These are phyloP conservation scores for Colletotrichum sp. DNA, from an alignment of 2,329 filamentous ascomycete species.

Conservation along the genomic window DNA sequence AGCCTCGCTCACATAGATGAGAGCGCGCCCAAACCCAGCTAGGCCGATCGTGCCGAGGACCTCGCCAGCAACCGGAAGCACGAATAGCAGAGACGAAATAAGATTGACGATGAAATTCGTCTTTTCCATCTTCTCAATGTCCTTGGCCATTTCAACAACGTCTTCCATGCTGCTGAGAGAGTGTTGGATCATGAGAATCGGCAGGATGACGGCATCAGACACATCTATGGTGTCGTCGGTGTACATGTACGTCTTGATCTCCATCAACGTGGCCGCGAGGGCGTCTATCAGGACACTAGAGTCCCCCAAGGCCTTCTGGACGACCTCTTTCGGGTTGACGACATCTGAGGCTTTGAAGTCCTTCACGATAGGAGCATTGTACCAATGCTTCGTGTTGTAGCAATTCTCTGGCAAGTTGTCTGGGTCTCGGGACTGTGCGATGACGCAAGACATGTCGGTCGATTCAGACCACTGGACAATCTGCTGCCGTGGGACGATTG, in stretches of 20 bases:
- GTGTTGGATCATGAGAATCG: background rate
- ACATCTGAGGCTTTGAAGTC: background rate
- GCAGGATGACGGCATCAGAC: background rate
- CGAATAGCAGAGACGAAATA: background rate
- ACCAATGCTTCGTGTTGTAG: background rate
- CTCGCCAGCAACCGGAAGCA: background rate
- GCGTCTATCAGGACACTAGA: background rate
- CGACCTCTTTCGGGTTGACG: background rate
- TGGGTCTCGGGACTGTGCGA: background rate
- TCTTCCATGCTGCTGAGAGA: background rate
- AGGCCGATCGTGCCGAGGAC: background rate
- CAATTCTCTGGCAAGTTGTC: background rate
- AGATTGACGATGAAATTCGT: background rate
- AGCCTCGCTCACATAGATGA: background rate
- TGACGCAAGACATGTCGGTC: background rate
- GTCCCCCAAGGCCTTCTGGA: background rate
- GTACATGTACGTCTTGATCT: background rate
- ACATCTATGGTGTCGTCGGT: background rate
- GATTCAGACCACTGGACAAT: background rate
- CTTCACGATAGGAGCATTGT: background rate
- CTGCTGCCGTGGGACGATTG: background rate
- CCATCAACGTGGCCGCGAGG: background rate
- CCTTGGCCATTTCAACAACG: background rate
- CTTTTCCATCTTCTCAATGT: background rate
- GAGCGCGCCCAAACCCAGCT: background rate